phyloP scores from a whole-genome alignment of 225 moss, liverwort and hornwort genomes.

The Takakia lepidozioides region DNA sequence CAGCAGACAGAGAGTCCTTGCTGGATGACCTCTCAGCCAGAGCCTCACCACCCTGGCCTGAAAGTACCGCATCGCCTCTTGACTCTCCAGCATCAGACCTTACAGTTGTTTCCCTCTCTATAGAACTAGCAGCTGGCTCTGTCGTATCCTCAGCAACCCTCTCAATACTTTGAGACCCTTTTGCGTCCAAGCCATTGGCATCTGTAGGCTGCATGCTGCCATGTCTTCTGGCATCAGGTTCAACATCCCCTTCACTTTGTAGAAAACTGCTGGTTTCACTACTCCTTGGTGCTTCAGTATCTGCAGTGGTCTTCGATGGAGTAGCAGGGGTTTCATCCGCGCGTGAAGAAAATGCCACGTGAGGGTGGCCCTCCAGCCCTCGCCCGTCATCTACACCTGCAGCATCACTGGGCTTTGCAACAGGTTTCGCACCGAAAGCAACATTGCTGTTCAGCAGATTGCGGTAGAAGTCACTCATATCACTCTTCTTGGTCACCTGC shows the following conservation, averaged over 20 bases:
- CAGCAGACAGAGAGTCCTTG: conserved; percentile 52
- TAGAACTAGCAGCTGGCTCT: conserved; percentile 1
- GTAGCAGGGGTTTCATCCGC: conserved; percentile 18
- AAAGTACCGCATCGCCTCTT: not conserved
- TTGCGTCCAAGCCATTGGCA: conserved; percentile 9
- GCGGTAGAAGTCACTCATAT: conserved; percentile 93
- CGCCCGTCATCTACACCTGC: not conserved
- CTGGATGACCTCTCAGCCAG: conserved; percentile 9
- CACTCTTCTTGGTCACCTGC: conserved; percentile 80
- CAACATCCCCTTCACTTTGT: conserved; percentile 8
- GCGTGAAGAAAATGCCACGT: conserved; percentile 15
- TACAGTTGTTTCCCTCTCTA: not conserved
- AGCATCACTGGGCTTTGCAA: conserved; percentile 15
- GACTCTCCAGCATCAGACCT: not conserved
- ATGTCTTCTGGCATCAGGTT: conserved; percentile 9
- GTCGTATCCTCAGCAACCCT: conserved; percentile 3
- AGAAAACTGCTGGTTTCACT: not conserved
- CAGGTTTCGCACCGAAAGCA: conserved; percentile 67
- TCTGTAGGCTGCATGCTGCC: conserved; percentile 9
- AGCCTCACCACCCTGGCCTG: conserved; percentile 7
- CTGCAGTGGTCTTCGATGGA: conserved; percentile 15
- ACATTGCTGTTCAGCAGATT: conserved; percentile 80
- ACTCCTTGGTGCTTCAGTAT: conserved; percentile 8
- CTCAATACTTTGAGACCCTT: conserved; percentile 12
- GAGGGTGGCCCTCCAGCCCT: conserved; percentile 12